Conservation (phyloP, 2,329 filamentous ascomycete species). For the Ophiognomonia clavigignenti-juglandacearum region DNA sequence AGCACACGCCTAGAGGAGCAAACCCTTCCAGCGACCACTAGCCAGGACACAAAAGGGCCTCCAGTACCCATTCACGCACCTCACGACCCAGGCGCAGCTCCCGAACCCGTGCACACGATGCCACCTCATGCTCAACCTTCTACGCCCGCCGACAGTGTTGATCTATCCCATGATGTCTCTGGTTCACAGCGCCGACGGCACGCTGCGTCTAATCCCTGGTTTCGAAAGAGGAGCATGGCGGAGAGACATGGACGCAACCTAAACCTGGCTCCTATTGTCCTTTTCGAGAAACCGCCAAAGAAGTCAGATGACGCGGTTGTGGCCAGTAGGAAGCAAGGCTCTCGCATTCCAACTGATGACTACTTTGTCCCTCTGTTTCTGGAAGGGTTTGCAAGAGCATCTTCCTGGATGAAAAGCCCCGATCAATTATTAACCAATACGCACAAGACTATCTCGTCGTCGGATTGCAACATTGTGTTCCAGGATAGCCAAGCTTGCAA, state of each 20-base stretch:
- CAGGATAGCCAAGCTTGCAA: conserved; percentile 85
- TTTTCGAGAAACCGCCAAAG: conserved; percentile 66
- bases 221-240: conserved; percentile 6
- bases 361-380: conserved; percentile 62
- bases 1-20: not conserved
- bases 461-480: conserved; percentile 77
- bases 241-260: conserved; percentile 30
- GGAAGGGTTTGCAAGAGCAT: conserved; percentile 49
- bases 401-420: conserved; percentile 57
- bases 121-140: not conserved
- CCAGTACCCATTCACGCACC: not conserved
- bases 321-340: conserved; percentile 33
- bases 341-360: conserved; percentile 44
- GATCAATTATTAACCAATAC: conserved; percentile 75
- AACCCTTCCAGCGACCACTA: too few species aligned
- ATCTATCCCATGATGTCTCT: not conserved
- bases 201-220: not conserved
- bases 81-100: not conserved
- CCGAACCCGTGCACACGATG: not conserved
- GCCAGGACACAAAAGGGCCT: not conserved
- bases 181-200: not conserved
- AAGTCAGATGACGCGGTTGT: conserved; percentile 44
- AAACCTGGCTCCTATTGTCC: conserved; percentile 66
- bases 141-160: not conserved
- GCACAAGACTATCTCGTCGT: conserved; percentile 84